These are phyloP conservation scores for Kalaharituber pfeilii DNA, from an alignment of 2,329 filamentous ascomycete genomes.

Conservation along the genomic window DNA sequence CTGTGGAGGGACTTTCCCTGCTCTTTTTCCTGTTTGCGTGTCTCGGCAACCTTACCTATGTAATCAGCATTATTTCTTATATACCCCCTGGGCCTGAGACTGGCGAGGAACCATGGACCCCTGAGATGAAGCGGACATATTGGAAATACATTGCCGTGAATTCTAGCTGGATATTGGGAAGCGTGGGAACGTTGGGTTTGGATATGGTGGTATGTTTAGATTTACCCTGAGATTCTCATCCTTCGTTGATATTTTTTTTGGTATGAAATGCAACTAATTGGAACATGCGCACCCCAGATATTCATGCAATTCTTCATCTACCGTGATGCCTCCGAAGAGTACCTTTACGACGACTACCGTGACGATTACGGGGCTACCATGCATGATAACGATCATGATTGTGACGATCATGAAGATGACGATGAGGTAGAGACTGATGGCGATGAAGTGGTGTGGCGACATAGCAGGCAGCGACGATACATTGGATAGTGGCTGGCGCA, in stretches of 20 bases:
- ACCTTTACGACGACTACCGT: not conserved
- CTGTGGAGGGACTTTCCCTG: conserved; percentile 80
- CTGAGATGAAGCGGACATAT: conserved; percentile 52
- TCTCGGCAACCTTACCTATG: conserved; percentile 84
- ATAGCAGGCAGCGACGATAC: too few relatives aligned
- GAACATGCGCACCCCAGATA: not conserved
- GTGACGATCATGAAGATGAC: too few relatives aligned
- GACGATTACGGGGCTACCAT: not conserved
- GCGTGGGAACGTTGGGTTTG: conserved; percentile 67
- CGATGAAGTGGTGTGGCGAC: too few relatives aligned
- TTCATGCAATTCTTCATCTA: not conserved
- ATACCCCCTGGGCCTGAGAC: conserved; percentile 45
- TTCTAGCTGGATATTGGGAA: conserved; percentile 75
- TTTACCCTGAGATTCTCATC: not conserved
- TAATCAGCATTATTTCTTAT: conserved; percentile 79
- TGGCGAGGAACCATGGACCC: conserved; percentile 27
- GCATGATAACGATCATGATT: not conserved
- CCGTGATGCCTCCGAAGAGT: not conserved
- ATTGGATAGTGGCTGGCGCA: too few relatives aligned
- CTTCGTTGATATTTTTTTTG: not conserved
- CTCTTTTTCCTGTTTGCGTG: conserved; percentile 96
- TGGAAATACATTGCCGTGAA: conserved; percentile 75
- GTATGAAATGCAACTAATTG: too few relatives aligned
- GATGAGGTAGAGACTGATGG: too few relatives aligned
- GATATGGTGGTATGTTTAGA: conserved; percentile 39